Evolutionary conservation across 345 rosid genomes (phyloP).

Genomic region (Laguncularia racemosa): DNA sequence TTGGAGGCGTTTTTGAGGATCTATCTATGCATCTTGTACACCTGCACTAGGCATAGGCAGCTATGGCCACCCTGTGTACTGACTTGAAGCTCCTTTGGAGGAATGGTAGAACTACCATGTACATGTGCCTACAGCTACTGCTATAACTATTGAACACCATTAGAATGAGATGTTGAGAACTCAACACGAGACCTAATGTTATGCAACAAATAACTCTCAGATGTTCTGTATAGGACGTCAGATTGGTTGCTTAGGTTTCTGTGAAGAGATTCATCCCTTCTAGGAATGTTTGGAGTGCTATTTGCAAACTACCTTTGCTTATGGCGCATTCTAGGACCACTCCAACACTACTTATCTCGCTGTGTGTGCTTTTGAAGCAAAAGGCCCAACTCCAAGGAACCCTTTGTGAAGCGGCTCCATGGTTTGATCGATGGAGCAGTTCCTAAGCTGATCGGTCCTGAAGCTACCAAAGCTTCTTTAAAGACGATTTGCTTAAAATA

Average conservation of each 20-base stretch:
- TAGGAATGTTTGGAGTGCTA: slow-evolving; percentile 18
- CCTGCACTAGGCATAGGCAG: slow-evolving; percentile 29
- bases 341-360: too few species aligned
- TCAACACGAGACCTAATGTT: slow-evolving; percentile 26
- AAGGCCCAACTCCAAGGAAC: too few species aligned
- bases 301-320: slow-evolving; percentile 41
- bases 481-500: too few species aligned
- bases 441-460: too few species aligned
- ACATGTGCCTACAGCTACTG: slow-evolving; percentile 30
- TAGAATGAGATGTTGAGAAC: slow-evolving; percentile 31
- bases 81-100: slow-evolving; percentile 17
- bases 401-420: too few species aligned
- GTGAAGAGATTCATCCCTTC: slow-evolving; percentile 25
- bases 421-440: too few species aligned
- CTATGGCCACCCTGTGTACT: slow-evolving; percentile 28
- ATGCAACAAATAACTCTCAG: slow-evolving; percentile 38
- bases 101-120: slow-evolving; percentile 5
- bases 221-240: slow-evolving; percentile 20
- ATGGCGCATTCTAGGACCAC: too few species aligned
- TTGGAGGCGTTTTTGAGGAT: slow-evolving; percentile 85
- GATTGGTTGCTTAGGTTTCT: slow-evolving; percentile 18
- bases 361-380: too few species aligned
- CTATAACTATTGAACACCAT: slow-evolving; percentile 43
- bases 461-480: too few species aligned
- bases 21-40: slow-evolving; percentile 48